Base-by-base conservation (phyloP, 495 filamentous ascomycete genomes). In the Penicillium paradoxum region DNA sequence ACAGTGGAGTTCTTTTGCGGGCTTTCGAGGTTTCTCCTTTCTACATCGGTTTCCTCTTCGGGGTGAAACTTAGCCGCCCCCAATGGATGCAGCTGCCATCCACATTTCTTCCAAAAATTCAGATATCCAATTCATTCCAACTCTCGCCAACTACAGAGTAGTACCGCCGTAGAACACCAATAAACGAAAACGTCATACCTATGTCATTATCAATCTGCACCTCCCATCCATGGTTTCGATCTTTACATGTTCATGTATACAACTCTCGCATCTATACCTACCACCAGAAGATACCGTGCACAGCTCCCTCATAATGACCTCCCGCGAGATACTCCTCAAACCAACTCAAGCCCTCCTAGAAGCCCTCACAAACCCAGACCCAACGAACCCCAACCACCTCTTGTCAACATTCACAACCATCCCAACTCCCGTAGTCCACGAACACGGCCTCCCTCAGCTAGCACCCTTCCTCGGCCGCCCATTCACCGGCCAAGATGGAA, bases 391-490 rank as follows among this genome's bases (percentile, higher is more conserved):
- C 38, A 55, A 59, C 4, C 38, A 58, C 18, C 66, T 83, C 45
- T 67, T 82, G 24, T 41, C 66, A 27, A 66, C 77, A 57, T 84
- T 85, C 75, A 81, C 80, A 48, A 54, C 59, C 22, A 15, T 49
- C 21, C 67, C 68, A 13, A 45, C 65, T 2, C 70, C 73, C 4
- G 43, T 69, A 4, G 72, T 74, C 38, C 65, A 73, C 63, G 83
- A 86, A 55, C 79, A 85, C 66, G 83, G 83, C 6, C 74, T 81
- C 10, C 80, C 77, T 3, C 74, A 76, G 49, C 64, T 85, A 1
- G 82, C 82, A 10, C 82, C 83, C 9, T 86, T 85, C 57, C 68
- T 85, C 0, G 82, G 83, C 15, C 79, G 77, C 1, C 62, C 70
- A 10, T 84, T 79, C 59, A 69, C 56, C 3, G 82, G 82, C 34